phyloP scores from a whole-genome alignment of 305 asterid genomes.

The Solanum chacoense region DNA sequence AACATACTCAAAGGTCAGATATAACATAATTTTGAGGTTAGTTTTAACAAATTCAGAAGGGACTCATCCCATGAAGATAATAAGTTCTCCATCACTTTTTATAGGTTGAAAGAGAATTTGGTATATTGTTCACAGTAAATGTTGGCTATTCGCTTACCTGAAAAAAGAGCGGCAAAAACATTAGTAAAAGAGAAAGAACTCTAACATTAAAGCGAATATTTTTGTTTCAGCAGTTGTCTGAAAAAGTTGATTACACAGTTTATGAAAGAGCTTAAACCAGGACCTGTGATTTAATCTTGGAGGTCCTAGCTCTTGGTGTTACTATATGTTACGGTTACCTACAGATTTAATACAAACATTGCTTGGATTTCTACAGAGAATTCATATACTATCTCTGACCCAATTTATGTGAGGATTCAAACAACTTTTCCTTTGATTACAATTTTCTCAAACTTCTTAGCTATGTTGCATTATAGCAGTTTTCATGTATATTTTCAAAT shows the following conservation, averaged over 20 bases:
- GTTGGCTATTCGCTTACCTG: neutral
- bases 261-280: neutral
- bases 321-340: neutral
- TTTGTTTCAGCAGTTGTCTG: neutral
- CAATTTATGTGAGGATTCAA: neutral
- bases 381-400: neutral
- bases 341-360: neutral
- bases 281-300: neutral
- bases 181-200: neutral
- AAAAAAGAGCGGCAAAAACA: neutral
- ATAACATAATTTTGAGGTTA: neutral
- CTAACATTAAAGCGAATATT: neutral
- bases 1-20: neutral
- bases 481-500: neutral
- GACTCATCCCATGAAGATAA: neutral
- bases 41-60: neutral
- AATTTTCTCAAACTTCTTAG: neutral
- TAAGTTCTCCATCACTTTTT: neutral
- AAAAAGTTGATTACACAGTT: neutral
- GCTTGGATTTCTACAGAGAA: neutral
- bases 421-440: neutral
- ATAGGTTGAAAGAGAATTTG: neutral
- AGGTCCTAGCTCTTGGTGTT: neutral
- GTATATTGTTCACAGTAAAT: neutral
- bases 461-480: neutral